phyloP scores from a whole-genome alignment of 1,139 yeast genomes.

The Candida pseudoviswanathii region DNA sequence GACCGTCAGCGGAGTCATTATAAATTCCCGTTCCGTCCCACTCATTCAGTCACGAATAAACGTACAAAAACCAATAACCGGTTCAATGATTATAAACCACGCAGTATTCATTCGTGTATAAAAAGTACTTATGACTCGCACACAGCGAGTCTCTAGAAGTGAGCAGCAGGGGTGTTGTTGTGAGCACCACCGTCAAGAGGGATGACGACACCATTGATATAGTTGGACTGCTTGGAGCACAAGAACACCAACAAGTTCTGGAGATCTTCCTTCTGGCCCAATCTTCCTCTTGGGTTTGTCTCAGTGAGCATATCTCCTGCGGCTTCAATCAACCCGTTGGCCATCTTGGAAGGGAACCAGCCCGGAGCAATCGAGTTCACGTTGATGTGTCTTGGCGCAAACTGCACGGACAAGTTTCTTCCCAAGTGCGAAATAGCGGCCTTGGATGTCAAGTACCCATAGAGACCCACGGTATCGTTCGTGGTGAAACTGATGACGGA shows the following conservation, averaged over 20 bases:
- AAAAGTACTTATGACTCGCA: neutral
- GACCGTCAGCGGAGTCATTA: too few relatives aligned
- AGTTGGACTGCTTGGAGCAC: conserved; percentile 59
- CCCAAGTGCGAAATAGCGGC: conserved; percentile 78
- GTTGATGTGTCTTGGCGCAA: conserved; percentile 67
- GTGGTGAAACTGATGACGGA: conserved; percentile 54
- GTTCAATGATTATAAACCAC: too few relatives aligned
- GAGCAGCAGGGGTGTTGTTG: conserved; percentile 25
- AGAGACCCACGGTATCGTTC: conserved; percentile 56
- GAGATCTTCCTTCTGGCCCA: conserved; percentile 65
- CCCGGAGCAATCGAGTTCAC: conserved; percentile 79
- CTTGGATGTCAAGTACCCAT: conserved; percentile 75
- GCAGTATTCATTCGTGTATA: too few relatives aligned
- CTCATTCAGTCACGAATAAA: too few relatives aligned
- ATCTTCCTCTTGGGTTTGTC: conserved; percentile 63
- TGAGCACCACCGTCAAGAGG: conserved; percentile 76
- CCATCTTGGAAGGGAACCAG: conserved; percentile 77
- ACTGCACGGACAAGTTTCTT: conserved; percentile 60
- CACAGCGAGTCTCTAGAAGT: conserved; percentile 13
- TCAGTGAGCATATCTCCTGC: conserved; percentile 54
- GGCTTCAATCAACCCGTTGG: conserved; percentile 60
- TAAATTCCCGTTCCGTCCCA: too few relatives aligned
- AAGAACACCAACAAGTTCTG: conserved; percentile 62
- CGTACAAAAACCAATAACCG: too few relatives aligned
- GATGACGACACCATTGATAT: conserved; percentile 69